Conservation (phyloP, 2,329 filamentous ascomycete genomes). For the Phialemonium atrogriseum region DNA sequence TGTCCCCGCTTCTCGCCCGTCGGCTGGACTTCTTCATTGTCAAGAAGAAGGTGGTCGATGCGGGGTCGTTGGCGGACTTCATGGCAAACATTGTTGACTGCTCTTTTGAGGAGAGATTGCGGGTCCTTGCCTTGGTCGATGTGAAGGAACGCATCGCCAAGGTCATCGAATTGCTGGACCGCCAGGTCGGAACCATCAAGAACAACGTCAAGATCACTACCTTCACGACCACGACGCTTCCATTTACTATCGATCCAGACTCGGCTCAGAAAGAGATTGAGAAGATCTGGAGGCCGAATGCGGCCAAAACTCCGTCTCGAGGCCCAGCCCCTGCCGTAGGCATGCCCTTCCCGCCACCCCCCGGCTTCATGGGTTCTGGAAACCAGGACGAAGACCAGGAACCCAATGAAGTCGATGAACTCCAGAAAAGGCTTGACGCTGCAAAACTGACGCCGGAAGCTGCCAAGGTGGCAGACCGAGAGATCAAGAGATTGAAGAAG, state of each 20-base stretch:
- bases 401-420: constrained; percentile 79
- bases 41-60: constrained; percentile 72
- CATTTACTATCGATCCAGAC: constrained; percentile 50
- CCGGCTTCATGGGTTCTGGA: constrained; percentile 23
- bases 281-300: constrained; percentile 19
- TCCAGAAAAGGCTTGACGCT: constrained; percentile 78
- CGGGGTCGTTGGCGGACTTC: constrained; percentile 84
- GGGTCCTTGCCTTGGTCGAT: constrained; percentile 73
- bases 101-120: constrained; percentile 83
- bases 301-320: constrained; percentile 15
- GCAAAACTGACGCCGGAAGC: constrained; percentile 78
- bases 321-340: constrained; percentile 13
- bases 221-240: constrained; percentile 58
- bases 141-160: constrained; percentile 70
- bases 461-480: constrained; percentile 81
- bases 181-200: constrained; percentile 77
- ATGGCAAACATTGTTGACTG: constrained; percentile 91
- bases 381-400: constrained; percentile 66
- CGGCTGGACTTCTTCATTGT: constrained; percentile 82
- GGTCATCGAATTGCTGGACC: constrained; percentile 75
- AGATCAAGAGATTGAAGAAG: constrained; percentile 80
- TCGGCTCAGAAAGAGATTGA: constrained; percentile 42
- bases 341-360: constrained; percentile 18
- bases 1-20: constrained; percentile 79
- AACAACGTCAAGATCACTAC: constrained; percentile 80